Evolutionary conservation across 495 filamentous ascomycete species (phyloP), one percentile per base, ranked within the genome.

Genomic region (Penicillium flavigenum): DNA sequence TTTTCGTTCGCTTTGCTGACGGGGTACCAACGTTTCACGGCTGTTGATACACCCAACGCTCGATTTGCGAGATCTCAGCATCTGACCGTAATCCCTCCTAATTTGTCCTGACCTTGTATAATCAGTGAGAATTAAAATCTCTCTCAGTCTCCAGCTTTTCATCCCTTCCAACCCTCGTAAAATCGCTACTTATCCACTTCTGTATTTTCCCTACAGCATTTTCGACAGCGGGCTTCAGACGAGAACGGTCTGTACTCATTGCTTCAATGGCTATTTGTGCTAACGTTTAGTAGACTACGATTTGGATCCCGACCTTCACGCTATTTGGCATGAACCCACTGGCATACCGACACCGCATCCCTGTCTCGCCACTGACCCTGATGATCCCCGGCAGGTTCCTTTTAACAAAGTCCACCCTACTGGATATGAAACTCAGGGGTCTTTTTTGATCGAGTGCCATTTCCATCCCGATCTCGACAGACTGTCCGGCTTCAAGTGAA

Each of bases 341-440:
- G 31, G 42, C 24, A 51, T 51, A 51, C 39, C 41, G 47, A 46
- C 47, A 45, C 26, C 20, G 12, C 56, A 47, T 38, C 41, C 47
- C 27, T 52, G 41, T 51, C 56, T 58, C 29, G 56, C 56, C 29
- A 52, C 47, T 11, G 47, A 58, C 48, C n/a, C 24, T 20, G 11
- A 31, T 7, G 4, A 32, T 31, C 17, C 10, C 24, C 31, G 20
- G 4, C n/a, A 50, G 29, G 38, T 50, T 14, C n/a, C 29, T 22
- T 50, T 3, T 17, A 31, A 50, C 22, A 19, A 50, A 2, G 10
- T 9, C 14, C 17, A 38, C 17, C 47, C 47, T 50, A 11, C n/a
- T 38, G 31, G 32, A 50, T 22, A 36, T 50, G 31, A 14, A 29
- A 36, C 31, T 38, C 31, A 2, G 22, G 31, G 47, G 29, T 36